Conservation (phyloP, 345 rosid genomes). For the Murraya koenigii region DNA sequence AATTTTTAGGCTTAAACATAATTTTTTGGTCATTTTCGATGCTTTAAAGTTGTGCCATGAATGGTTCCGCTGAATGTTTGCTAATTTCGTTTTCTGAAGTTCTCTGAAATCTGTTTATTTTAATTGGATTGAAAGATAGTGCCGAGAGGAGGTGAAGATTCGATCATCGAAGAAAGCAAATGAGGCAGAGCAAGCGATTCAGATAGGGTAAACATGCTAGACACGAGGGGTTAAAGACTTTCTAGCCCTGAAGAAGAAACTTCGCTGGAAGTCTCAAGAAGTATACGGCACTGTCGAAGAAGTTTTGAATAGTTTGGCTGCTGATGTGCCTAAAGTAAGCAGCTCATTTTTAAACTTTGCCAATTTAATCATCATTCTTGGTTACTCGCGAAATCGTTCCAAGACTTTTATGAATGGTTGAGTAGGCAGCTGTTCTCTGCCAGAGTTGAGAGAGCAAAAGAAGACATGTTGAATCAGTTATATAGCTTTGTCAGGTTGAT, state of each 20-base stretch:
- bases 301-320: constrained; percentile 84
- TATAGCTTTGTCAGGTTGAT: constrained; percentile 82
- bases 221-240: constrained; percentile 72
- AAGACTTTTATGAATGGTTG: constrained; percentile 19
- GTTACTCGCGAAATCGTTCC: background rate
- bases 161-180: constrained; percentile 71
- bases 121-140: constrained; percentile 88
- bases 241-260: constrained; percentile 90
- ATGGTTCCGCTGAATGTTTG: background rate
- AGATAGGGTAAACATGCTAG: constrained; percentile 69
- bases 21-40: background rate
- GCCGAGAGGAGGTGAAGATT: constrained; percentile 84
- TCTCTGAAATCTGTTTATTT: background rate
- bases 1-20: background rate
- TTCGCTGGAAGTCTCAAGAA: constrained; percentile 97
- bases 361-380: background rate
- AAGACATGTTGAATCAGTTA: constrained; percentile 94
- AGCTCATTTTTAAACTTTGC: constrained; percentile 6
- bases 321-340: constrained; percentile 81
- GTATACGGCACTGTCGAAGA: constrained; percentile 96
- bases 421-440: constrained; percentile 94
- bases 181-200: constrained; percentile 76
- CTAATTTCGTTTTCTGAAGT: background rate
- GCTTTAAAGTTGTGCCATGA: background rate
- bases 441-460: constrained; percentile 94